Evolutionary conservation across 2,329 filamentous ascomycete genomes (phyloP), one percentile per base, ranked within the genome.

Genomic region (Pseudogymnoascus sp.): DNA sequence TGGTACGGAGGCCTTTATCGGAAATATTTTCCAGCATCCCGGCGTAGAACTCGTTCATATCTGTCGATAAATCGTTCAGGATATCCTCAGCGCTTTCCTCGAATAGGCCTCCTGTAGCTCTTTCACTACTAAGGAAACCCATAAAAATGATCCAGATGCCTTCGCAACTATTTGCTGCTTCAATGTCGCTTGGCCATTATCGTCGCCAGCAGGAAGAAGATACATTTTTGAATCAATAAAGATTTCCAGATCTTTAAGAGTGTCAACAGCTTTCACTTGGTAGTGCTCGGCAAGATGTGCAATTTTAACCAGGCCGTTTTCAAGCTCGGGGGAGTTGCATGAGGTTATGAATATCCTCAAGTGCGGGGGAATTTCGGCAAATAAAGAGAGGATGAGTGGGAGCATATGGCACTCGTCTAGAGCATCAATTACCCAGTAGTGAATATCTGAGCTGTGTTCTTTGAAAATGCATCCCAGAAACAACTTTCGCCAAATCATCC

Each of bases 351-450:
- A 69, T 26, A 75, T 70, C 6, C 68, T 68, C 11, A 41, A 11
- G 16, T 22, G 38, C 4, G 11, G 38, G 10, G 38, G 38, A 5
- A 41, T 11, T 11, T 41, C 38, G 8, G 38, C 66, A 1, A 75
- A 62, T 46, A 74, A 63, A 14, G 68, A 63, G 1, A 74, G 67
- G 7, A 75, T 59, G 2, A 70, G 66, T 3, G 63, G 24, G 11
- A 67, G 67, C 24, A 63, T 66, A 19, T 62, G 53, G 43, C 73
- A 76, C 62, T 76, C 74, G 62, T 76, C 75, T 6, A 76, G 26
- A 1, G 70, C 75, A 66, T 77, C 75, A 26, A 77, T 70, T 0
- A 76, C 68, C 73, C 73, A 75, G 46, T 69, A 75, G 22, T 75
- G 71, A 16, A 66, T 63, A 19, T 63, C 50, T 11, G 63, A 38